A percentile compares a stretch with the other conserved stretches of the same genome.
These are phyloP conservation scores for Plasmodium berghei DNA, from an alignment of 169 alveolate species.

Conservation along the genomic window DNA sequence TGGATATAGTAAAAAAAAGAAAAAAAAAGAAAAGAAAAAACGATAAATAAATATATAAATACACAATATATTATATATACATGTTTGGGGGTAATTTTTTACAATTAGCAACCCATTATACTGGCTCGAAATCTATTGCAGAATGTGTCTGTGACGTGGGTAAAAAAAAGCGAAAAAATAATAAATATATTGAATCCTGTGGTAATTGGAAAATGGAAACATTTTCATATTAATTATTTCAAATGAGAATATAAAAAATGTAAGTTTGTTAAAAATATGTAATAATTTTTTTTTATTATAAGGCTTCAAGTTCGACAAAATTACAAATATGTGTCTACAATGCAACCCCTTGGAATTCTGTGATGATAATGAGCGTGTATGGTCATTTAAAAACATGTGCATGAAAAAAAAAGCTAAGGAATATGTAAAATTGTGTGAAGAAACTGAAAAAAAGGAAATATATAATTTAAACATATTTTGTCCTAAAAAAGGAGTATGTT, in stretches of 20 bases:
- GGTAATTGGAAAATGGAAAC: too few species aligned
- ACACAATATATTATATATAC: neutral
- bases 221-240: neutral
- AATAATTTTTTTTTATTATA: neutral
- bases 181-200: neutral
- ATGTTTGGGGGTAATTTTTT: slow-evolving; percentile 1
- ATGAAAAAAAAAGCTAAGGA: slow-evolving; percentile 20
- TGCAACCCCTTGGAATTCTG: slow-evolving; percentile 38
- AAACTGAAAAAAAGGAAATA: slow-evolving; percentile 14
- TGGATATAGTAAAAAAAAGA: slow-evolving; percentile 65
- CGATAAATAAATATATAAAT: neutral
- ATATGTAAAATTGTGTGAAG: slow-evolving; percentile 31
- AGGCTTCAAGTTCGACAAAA: slow-evolving; percentile 39
- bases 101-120: slow-evolving; percentile 30
- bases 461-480: slow-evolving; percentile 39
- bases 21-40: neutral
- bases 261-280: neutral
- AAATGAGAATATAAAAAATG: neutral
- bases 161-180: slow-evolving; percentile 19
- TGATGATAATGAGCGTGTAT: slow-evolving; percentile 24
- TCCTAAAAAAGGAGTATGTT: slow-evolving; percentile 60
- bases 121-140: slow-evolving; percentile 31
- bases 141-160: slow-evolving; percentile 58
- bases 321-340: slow-evolving; percentile 11
- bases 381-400: slow-evolving; percentile 64